These are phyloP conservation scores for Pterocarpus macrocarpus DNA, from an alignment of 306 rosid genomes.

Conservation along the genomic window DNA sequence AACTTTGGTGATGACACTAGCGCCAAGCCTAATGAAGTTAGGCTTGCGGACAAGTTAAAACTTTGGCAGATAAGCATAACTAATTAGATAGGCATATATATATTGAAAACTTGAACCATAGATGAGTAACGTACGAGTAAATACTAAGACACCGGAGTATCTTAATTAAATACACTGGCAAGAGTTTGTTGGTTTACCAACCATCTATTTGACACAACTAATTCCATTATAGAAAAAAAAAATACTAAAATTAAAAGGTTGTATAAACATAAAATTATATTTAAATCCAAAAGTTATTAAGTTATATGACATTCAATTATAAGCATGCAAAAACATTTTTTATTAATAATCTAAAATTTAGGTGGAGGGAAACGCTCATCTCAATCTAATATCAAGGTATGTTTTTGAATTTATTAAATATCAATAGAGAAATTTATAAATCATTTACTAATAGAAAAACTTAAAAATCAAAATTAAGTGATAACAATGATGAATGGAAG, in stretches of 20 bases:
- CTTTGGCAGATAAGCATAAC: neutral
- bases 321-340: too few relatives aligned
- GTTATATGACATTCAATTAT: too few relatives aligned
- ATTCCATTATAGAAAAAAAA: neutral
- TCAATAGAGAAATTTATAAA: too few relatives aligned
- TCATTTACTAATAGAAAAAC: too few relatives aligned
- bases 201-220: neutral
- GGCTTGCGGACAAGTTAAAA: neutral
- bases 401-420: too few relatives aligned
- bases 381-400: too few relatives aligned
- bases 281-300: too few relatives aligned
- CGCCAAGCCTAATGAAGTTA: neutral
- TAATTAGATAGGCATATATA: neutral
- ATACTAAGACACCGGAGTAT: neutral
- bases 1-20: neutral
- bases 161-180: neutral
- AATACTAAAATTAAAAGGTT: neutral
- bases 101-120: neutral
- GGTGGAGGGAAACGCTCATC: too few relatives aligned
- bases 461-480: too few relatives aligned
- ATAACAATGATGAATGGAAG: too few relatives aligned
- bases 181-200: neutral
- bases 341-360: too few relatives aligned
- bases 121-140: neutral
- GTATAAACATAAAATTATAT: too few relatives aligned